Percentiles rank a stretch among this genome's conserved stretches.
Evolutionary conservation across 2,329 filamentous ascomycete genomes (phyloP).

Genomic region (Colletotrichum melonis): DNA sequence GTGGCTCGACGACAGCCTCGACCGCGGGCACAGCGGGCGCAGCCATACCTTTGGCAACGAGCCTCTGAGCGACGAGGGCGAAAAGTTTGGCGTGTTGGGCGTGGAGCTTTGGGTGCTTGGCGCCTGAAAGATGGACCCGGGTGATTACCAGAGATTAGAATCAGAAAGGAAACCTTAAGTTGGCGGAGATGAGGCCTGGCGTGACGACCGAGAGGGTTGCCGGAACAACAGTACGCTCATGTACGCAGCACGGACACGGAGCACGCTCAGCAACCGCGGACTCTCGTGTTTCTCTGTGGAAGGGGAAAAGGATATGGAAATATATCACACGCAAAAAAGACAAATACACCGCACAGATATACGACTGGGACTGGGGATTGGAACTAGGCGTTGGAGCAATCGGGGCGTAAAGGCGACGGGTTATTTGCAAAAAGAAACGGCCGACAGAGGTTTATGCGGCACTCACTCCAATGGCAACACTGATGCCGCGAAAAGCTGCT

Average conservation of each 20-base stretch:
- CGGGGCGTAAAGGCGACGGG: background rate
- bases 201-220: background rate
- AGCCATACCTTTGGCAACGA: slow-evolving; percentile 97
- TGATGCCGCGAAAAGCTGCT: background rate
- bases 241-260: background rate
- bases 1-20: slow-evolving; percentile 90
- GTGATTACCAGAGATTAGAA: background rate
- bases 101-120: slow-evolving; percentile 96
- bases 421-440: background rate
- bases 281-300: background rate
- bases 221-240: background rate
- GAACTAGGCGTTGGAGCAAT: background rate
- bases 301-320: background rate
- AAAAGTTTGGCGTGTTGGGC: slow-evolving; percentile 90
- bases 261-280: background rate
- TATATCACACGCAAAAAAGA: background rate
- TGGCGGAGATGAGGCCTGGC: background rate
- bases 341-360: background rate
- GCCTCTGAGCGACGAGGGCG: slow-evolving; percentile 89
- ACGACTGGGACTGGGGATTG: background rate
- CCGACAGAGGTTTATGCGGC: background rate
- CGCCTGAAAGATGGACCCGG: slow-evolving; percentile 40
- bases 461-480: background rate
- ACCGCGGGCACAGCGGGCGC: slow-evolving; percentile 83
- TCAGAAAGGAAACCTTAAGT: background rate